Conservation (phyloP, 192 early-diverging fungal species). For the Coemansia sp. region DNA sequence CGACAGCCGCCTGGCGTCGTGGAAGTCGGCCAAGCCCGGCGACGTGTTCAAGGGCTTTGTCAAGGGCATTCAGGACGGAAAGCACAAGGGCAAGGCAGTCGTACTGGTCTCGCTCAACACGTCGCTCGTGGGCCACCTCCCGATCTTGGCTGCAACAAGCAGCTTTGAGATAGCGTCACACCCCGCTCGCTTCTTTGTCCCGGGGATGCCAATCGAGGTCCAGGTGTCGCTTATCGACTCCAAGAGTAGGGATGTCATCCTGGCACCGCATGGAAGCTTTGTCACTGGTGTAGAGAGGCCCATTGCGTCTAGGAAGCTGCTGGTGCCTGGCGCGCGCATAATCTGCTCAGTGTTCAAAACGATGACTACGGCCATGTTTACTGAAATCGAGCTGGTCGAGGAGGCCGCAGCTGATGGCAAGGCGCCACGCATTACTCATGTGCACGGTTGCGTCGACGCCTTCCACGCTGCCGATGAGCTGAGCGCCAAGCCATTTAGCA, state of each 20-base stretch:
- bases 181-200: slow-evolving; percentile 21
- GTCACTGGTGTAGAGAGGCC: slow-evolving; percentile 48
- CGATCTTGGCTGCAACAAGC: slow-evolving; percentile 24
- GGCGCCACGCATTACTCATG: slow-evolving; percentile 7
- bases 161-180: slow-evolving; percentile 15
- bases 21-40: slow-evolving; percentile 36
- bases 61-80: slow-evolving; percentile 22
- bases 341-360: slow-evolving; percentile 57
- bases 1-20: slow-evolving; percentile 15
- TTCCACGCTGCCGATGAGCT: slow-evolving; percentile 60
- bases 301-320: slow-evolving; percentile 39
- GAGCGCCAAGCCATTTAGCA: slow-evolving; percentile 26
- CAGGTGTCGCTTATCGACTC: slow-evolving; percentile 26
- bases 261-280: slow-evolving; percentile 53
- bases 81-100: neutral
- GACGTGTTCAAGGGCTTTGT: slow-evolving; percentile 52
- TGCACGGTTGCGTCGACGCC: slow-evolving; percentile 60
- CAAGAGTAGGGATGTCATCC: slow-evolving; percentile 10
- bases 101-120: slow-evolving; percentile 21
- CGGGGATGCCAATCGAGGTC: slow-evolving; percentile 43
- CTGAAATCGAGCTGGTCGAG: slow-evolving; percentile 47
- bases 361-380: slow-evolving; percentile 53
- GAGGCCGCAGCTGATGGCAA: slow-evolving; percentile 12
- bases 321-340: slow-evolving; percentile 57
- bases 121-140: slow-evolving; percentile 22